Evolutionary conservation across 257 asterid species (phyloP).

Genomic region (Haberlea rhodopensis): DNA sequence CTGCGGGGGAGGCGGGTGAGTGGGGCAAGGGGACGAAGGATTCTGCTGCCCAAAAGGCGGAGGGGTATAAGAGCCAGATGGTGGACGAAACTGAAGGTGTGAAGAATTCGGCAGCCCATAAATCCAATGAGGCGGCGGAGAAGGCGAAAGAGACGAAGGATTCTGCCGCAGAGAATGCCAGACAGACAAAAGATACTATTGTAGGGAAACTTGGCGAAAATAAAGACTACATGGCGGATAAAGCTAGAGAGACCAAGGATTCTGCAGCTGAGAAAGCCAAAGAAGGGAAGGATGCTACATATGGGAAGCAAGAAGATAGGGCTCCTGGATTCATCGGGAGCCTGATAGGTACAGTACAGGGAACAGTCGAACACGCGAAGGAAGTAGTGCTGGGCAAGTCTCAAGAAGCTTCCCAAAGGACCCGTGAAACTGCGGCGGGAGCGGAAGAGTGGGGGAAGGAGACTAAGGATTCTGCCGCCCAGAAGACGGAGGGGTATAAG

Average conservation of each 20-base stretch:
- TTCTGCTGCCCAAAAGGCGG: constrained; percentile 12
- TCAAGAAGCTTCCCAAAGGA: constrained; percentile 33
- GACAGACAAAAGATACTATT: constrained; percentile 24
- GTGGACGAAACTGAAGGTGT: neutral
- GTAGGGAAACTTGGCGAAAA: neutral
- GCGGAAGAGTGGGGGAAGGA: constrained; percentile 17
- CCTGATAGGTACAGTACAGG: constrained; percentile 36
- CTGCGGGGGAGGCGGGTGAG: constrained; percentile 15
- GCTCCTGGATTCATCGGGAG: constrained; percentile 43
- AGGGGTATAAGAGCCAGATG: neutral
- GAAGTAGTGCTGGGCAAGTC: constrained; percentile 55
- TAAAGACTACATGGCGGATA: constrained; percentile 9
- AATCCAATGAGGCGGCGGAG: neutral
- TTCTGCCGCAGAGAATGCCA: constrained; percentile 16
- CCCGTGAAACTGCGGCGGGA: constrained; percentile 27
- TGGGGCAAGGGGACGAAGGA: constrained; percentile 21
- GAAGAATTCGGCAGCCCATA: neutral
- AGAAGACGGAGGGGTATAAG: constrained; percentile 15
- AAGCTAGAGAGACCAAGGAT: constrained; percentile 20
- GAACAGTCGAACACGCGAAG: too few species aligned
- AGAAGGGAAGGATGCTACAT: constrained; percentile 21
- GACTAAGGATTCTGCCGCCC: constrained; percentile 16
- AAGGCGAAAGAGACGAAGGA: constrained; percentile 5
- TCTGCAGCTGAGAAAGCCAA: constrained; percentile 30
- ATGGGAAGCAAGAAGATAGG: constrained; percentile 24